Conservation (phyloP, 208 protist genomes). For the Trypanosoma cruzi region DNA sequence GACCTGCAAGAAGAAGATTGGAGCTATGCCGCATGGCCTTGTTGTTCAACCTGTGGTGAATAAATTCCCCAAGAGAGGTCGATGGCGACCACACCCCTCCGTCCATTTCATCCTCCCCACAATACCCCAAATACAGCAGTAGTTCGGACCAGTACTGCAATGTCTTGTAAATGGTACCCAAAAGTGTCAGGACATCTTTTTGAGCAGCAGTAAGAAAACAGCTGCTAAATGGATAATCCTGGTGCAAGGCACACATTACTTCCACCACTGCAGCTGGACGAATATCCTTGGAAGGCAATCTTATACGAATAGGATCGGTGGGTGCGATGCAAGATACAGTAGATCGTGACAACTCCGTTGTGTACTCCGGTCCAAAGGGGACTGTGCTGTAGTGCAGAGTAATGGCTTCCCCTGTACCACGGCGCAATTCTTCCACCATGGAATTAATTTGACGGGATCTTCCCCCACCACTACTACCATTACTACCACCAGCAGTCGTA, state of each 20-base stretch:
- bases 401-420: constrained; percentile 28
- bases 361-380: constrained; percentile 51
- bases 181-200: constrained; percentile 63
- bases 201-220: constrained; percentile 47
- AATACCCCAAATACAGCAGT: constrained; percentile 15
- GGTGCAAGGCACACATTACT: constrained; percentile 30
- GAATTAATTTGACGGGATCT: constrained; percentile 6
- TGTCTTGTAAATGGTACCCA: constrained; percentile 53
- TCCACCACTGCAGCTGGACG: constrained; percentile 18
- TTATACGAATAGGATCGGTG: constrained; percentile 34
- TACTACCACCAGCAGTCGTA: not conserved
- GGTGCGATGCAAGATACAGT: constrained; percentile 28
- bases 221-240: constrained; percentile 52
- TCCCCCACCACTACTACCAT: constrained; percentile 2
- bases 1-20: constrained; percentile 69
- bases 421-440: constrained; percentile 11
- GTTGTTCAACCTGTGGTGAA: constrained; percentile 74
- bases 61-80: constrained; percentile 58
- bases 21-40: constrained; percentile 84
- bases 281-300: constrained; percentile 33
- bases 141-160: constrained; percentile 56
- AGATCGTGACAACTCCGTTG: constrained; percentile 19
- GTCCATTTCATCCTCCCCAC: constrained; percentile 1
- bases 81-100: constrained; percentile 34
- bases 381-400: constrained; percentile 67